Evolutionary conservation across 108 stramenopile species (phyloP), one percentile per base, ranked within the genome.

Genomic region (Seminavis robusta): DNA sequence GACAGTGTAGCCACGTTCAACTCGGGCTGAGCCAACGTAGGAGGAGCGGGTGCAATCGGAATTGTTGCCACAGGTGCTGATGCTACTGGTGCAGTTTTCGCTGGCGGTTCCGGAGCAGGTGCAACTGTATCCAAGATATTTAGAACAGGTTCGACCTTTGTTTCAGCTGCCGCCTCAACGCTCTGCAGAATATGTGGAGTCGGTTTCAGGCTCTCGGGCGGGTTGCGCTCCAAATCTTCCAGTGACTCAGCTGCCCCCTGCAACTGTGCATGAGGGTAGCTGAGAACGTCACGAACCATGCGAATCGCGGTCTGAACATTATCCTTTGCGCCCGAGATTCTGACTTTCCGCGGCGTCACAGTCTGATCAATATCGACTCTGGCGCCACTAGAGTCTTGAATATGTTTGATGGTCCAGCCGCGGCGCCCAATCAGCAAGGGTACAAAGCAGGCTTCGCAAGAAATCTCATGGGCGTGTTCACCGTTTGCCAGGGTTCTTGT

Each of bases 381-480:
- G 2, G 94, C 90, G 24, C 84, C 84, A 62, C 83, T 88, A 37
- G 79, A 69, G 49, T 91, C 83, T 49, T 92, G 90, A 39, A 95
- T 95, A 44, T 86, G 67, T 61, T 95, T 95, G 24, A 90, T 81
- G 0, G 84, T 85, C 88, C 90, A 86, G 19, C 85, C 94, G 24
- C 85, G 78, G 31, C 85, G 78, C 23, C 88, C 90, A 64, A 95
- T 84, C 60, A 95, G 62, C 17, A 89, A 63, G 8, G 88, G 81
- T 10, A 95, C 84, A 64, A 84, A 90, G 23, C 85, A 74, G 37
- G 84, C 63, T 47, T 95, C 88, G 45, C 88, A 92, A 13, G 64
- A 44, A 32, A 95, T 48, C 1, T 66, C 45, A 19, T 61, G 64
- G 2, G 34, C 29, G 0, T 34, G 17, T 50, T 33, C 50, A 13